phyloP scores from a whole-genome alignment of 2,329 filamentous ascomycete species.

The Colletotrichum sp. region DNA sequence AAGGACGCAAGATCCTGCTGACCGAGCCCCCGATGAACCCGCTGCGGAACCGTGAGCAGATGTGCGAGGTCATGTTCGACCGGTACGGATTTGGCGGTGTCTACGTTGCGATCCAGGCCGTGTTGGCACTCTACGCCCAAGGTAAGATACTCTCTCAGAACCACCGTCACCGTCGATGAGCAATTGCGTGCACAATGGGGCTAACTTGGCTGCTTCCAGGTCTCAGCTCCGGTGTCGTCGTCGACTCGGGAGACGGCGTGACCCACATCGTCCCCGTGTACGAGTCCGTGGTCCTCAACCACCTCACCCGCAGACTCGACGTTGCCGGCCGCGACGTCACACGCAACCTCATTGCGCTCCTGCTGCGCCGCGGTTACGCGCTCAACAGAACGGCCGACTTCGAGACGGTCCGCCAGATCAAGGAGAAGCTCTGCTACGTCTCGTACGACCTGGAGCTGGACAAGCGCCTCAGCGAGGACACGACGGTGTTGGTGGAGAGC shows the following conservation, averaged over 20 bases:
- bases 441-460: slow-evolving; percentile 97
- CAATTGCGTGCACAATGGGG: background rate
- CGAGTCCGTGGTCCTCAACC: slow-evolving; percentile 96
- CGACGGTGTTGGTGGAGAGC: slow-evolving; percentile 94
- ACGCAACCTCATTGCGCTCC: slow-evolving; percentile 94
- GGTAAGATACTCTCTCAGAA: slow-evolving; percentile 56
- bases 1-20: slow-evolving; percentile 93
- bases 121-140: slow-evolving; percentile 94
- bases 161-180: background rate
- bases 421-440: slow-evolving; percentile 99
- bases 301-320: slow-evolving; percentile 91
- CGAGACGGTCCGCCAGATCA: slow-evolving; percentile 98
- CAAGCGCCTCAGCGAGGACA: slow-evolving; percentile 95
- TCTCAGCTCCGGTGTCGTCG: slow-evolving; percentile 92
- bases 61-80: slow-evolving; percentile 99
- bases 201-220: slow-evolving; percentile 49
- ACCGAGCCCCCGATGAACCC: slow-evolving; percentile 99
- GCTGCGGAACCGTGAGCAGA: slow-evolving; percentile 93
- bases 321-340: slow-evolving; percentile 97
- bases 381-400: slow-evolving; percentile 98
- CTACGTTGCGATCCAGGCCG: slow-evolving; percentile 97
- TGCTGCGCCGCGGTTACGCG: slow-evolving; percentile 92
- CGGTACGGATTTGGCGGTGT: slow-evolving; percentile 95
- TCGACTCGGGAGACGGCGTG: slow-evolving; percentile 97
- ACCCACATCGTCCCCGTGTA: slow-evolving; percentile 99